phyloP scores from a whole-genome alignment of 768 basidiomycete species.

The Macrolepiota albuminosa region DNA sequence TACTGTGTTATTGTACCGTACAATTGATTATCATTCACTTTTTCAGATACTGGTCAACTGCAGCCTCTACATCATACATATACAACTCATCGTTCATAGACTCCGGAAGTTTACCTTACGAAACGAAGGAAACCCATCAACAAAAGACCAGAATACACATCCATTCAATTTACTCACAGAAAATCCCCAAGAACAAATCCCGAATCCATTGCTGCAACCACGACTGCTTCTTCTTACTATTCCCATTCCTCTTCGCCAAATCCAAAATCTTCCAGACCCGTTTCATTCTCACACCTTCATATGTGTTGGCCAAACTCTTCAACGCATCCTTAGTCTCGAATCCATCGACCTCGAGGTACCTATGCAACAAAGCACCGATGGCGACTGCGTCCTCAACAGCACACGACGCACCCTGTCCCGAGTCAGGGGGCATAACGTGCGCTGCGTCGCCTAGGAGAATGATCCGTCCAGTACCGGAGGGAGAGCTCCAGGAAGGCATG shows the following conservation, averaged over 20 bases:
- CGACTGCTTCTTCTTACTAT: constrained; percentile 26
- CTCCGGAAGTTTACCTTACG: constrained; percentile 26
- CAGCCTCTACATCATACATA: constrained; percentile 23
- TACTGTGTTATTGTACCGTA: neutral
- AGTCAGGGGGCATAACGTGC: constrained; percentile 39
- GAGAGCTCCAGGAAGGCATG: constrained; percentile 30
- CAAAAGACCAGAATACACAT: neutral
- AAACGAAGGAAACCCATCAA: neutral
- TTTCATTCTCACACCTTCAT: neutral
- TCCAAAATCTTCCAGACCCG: constrained; percentile 22
- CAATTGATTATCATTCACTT: neutral
- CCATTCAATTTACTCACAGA: constrained; percentile 23
- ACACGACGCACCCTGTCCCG: constrained; percentile 36
- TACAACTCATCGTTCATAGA: constrained; percentile 22
- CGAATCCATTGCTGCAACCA: constrained; percentile 27
- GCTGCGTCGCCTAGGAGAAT: constrained; percentile 40
- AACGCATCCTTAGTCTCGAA: constrained; percentile 13
- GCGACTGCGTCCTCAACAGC: constrained; percentile 36
- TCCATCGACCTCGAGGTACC: constrained; percentile 13
- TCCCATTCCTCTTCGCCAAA: constrained; percentile 25
- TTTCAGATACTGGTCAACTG: constrained; percentile 19
- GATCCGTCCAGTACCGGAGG: constrained; percentile 26
- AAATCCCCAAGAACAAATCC: constrained; percentile 27
- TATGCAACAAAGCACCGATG: constrained; percentile 10
- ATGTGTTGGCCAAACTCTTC: neutral